Conservation (phyloP, 176 grass and related monocot species). For the Otatea glauca region DNA sequence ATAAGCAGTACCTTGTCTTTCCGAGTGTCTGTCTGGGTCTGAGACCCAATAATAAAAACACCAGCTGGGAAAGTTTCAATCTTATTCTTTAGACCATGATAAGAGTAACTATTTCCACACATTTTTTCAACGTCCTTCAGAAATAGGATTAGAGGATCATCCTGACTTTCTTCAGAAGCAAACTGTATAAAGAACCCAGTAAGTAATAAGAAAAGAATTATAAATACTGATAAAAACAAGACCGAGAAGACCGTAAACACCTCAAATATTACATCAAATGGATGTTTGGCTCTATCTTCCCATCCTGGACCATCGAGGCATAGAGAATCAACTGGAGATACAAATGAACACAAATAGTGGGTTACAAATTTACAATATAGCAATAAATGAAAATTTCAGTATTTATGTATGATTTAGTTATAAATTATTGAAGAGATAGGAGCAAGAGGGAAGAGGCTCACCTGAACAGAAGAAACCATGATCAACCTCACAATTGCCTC, state of each 20-base stretch:
- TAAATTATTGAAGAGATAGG: conserved; percentile 6
- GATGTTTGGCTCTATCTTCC: conserved; percentile 77
- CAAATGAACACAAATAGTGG: conserved; percentile 35
- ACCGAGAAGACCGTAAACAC: conserved; percentile 44
- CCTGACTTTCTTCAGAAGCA: conserved; percentile 73
- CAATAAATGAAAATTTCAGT: conserved; percentile 35
- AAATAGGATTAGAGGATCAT: conserved; percentile 73
- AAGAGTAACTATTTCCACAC: conserved; percentile 68
- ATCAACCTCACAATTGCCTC: conserved; percentile 86
- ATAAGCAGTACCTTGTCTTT: conserved; percentile 83
- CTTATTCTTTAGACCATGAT: conserved; percentile 74
- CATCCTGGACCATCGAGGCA: conserved; percentile 72
- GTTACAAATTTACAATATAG: conserved; percentile 34
- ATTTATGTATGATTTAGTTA: conserved; percentile 22
- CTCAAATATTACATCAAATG: conserved; percentile 85
- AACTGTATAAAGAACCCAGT: conserved; percentile 55
- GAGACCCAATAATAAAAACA: conserved; percentile 85
- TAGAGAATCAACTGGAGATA: conserved; percentile 70
- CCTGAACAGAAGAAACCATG: conserved; percentile 95
- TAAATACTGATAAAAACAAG: conserved; percentile 15
- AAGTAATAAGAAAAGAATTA: conserved; percentile 32
- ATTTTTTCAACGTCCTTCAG: conserved; percentile 90
- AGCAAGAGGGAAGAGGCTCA: conserved; percentile 21
- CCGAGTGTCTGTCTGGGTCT: conserved; percentile 70
- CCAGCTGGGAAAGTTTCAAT: conserved; percentile 72